phyloP scores from a whole-genome alignment of 2,329 filamentous ascomycete species.

The Stagonosporopsis chrysanthemi region DNA sequence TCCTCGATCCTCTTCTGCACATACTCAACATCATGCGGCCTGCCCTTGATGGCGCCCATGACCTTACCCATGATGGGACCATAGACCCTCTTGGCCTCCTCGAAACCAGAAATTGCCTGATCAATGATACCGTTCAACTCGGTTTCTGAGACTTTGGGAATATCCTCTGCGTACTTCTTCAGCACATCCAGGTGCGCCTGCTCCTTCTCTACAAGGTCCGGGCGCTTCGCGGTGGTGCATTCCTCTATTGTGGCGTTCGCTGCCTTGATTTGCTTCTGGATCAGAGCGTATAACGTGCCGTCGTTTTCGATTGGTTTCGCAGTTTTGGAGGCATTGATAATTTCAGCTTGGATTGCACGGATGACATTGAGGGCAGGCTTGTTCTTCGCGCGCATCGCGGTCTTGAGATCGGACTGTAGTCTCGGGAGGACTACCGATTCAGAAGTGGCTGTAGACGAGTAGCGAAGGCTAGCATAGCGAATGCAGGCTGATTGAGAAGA shows the following conservation, averaged over 20 bases:
- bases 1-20: conserved; percentile 68
- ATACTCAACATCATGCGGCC: conserved; percentile 68
- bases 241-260: conserved; percentile 68
- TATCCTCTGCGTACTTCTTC: conserved; percentile 68
- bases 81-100: conserved; percentile 59
- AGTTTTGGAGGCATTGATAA: conserved; percentile 79
- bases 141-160: conserved; percentile 65
- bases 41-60: conserved; percentile 65
- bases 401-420: conserved; percentile 57
- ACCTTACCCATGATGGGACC: conserved; percentile 69
- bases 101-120: conserved; percentile 60
- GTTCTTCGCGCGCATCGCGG: conserved; percentile 58
- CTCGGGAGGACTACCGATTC: conserved; percentile 50
- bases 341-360: conserved; percentile 71
- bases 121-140: conserved; percentile 65
- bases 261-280: conserved; percentile 69
- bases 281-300: conserved; percentile 70
- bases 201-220: conserved; percentile 76
- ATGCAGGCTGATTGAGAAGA: conserved; percentile 26
- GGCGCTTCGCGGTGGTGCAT: conserved; percentile 68
- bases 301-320: conserved; percentile 73
- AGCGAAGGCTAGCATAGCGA: conserved; percentile 32
- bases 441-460: conserved; percentile 27
- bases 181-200: conserved; percentile 69
- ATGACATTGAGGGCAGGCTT: conserved; percentile 71